Conservation (phyloP, 169 alveolate species). For the Cryptosporidium bovis region DNA sequence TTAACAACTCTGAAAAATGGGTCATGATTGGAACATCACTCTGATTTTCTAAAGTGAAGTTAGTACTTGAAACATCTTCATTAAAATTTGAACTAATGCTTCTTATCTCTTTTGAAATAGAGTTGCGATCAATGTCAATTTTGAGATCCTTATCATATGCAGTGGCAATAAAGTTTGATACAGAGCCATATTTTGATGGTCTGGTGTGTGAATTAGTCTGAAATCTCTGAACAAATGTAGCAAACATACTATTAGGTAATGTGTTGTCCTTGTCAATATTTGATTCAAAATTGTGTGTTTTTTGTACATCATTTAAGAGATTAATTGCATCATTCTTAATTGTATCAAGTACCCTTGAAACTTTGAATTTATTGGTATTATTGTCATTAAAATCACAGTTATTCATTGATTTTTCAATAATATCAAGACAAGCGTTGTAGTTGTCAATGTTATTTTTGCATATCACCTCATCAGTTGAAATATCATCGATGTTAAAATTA, state of each 20-base stretch:
- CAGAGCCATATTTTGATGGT: conserved; percentile 16
- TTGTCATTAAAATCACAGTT: too few relatives aligned
- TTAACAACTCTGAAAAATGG: too few relatives aligned
- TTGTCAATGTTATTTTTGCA: neutral
- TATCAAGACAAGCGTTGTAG: neutral
- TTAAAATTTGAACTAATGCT: too few relatives aligned
- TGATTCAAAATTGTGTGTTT: too few relatives aligned
- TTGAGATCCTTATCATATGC: conserved; percentile 46
- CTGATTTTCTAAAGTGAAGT: too few relatives aligned
- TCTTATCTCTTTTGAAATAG: neutral
- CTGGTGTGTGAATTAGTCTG: neutral
- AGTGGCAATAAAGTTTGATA: conserved; percentile 20
- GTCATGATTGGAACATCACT: too few relatives aligned
- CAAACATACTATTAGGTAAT: neutral
- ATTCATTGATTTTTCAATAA: neutral
- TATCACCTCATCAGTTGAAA: too few relatives aligned
- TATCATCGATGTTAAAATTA: neutral
- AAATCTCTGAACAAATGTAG: conserved; percentile 26
- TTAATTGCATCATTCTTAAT: too few relatives aligned
- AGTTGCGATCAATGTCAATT: conserved; percentile 13
- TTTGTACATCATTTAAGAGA: neutral
- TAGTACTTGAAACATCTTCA: too few relatives aligned
- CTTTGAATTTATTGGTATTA: neutral
- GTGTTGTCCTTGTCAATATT: neutral
- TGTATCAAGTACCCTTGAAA: neutral